Evolutionary conservation across 148 eudicot species (phyloP).

Genomic region (Vaccinium myrtillus): DNA sequence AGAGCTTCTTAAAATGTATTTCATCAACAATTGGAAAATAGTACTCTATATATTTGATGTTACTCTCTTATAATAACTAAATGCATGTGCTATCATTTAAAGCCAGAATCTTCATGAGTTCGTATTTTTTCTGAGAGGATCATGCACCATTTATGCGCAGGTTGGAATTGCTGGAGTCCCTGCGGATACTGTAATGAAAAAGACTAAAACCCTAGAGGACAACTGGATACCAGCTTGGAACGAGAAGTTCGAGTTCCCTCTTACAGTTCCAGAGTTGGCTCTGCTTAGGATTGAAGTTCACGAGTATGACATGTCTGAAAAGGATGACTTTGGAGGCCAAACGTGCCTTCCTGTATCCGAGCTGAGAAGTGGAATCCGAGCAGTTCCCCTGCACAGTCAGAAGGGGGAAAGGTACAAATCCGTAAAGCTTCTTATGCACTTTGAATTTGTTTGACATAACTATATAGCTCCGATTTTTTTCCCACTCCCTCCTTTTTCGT

Average conservation of each 20-base stretch:
- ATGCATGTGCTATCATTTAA: background rate
- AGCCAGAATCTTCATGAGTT: background rate
- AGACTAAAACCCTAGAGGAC: slow-evolving; percentile 44
- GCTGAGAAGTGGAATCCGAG: slow-evolving; percentile 48
- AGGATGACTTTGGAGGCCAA: slow-evolving; percentile 61
- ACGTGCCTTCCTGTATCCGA: slow-evolving; percentile 60
- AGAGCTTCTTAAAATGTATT: background rate
- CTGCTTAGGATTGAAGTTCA: slow-evolving; percentile 50
- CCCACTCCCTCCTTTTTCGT: background rate
- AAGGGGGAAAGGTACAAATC: slow-evolving; percentile 44
- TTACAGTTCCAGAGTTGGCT: slow-evolving; percentile 60
- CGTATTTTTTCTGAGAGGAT: background rate
- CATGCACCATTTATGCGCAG: slow-evolving; percentile 26
- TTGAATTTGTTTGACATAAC: slow-evolving; percentile 28
- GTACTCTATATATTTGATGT: background rate
- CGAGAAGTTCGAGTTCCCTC: slow-evolving; percentile 49
- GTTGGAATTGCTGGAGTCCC: slow-evolving; percentile 59
- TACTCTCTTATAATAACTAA: background rate
- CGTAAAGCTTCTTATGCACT: slow-evolving; percentile 49
- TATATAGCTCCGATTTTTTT: background rate
- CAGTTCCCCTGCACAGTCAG: slow-evolving; percentile 44
- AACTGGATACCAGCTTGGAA: slow-evolving; percentile 67
- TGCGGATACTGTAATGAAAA: slow-evolving; percentile 36
- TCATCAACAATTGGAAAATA: background rate
- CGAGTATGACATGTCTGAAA: slow-evolving; percentile 39